These are phyloP conservation scores for Bipolaris zeicola DNA, from an alignment of 2,329 filamentous ascomycete genomes.

Conservation along the genomic window DNA sequence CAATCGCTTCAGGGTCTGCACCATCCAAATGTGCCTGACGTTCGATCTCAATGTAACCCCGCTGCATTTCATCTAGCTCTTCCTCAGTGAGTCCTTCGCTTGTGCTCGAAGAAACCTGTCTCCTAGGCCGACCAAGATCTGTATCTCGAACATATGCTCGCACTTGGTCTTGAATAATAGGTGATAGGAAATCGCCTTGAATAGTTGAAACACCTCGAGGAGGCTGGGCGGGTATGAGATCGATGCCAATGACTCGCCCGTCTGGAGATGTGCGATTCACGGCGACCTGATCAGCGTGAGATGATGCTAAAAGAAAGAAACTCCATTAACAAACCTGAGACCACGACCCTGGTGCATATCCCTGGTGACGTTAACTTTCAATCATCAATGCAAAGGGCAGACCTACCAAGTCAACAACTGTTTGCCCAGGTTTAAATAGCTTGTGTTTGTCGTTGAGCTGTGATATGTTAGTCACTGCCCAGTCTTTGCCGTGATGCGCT, in stretches of 20 bases:
- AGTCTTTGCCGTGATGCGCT: background rate
- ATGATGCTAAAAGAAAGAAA: background rate
- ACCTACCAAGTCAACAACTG: slow-evolving; percentile 82
- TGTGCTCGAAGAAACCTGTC: slow-evolving; percentile 32
- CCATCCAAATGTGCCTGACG: slow-evolving; percentile 52
- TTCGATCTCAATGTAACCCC: slow-evolving; percentile 72
- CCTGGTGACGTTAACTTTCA: slow-evolving; percentile 54
- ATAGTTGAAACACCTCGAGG: slow-evolving; percentile 91
- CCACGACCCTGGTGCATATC: slow-evolving; percentile 74
- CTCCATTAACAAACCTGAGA: slow-evolving; percentile 54
- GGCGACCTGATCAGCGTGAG: slow-evolving; percentile 67
- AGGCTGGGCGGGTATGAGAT: slow-evolving; percentile 90
- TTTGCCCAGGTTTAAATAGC: slow-evolving; percentile 79
- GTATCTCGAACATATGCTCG: slow-evolving; percentile 74
- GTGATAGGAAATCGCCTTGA: slow-evolving; percentile 88
- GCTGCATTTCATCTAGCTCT: slow-evolving; percentile 50
- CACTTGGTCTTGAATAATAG: slow-evolving; percentile 74
- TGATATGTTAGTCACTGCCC: slow-evolving; percentile 19
- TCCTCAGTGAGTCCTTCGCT: slow-evolving; percentile 44
- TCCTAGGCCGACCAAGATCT: slow-evolving; percentile 59
- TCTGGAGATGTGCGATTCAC: slow-evolving; percentile 74
- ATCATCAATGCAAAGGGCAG: background rate
- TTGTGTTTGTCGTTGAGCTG: slow-evolving; percentile 82
- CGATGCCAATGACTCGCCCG: slow-evolving; percentile 86
- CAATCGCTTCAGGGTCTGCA: slow-evolving; percentile 24